Conservation (phyloP, 192 early-diverging fungal genomes). For the Spizellomyces sp. region DNA sequence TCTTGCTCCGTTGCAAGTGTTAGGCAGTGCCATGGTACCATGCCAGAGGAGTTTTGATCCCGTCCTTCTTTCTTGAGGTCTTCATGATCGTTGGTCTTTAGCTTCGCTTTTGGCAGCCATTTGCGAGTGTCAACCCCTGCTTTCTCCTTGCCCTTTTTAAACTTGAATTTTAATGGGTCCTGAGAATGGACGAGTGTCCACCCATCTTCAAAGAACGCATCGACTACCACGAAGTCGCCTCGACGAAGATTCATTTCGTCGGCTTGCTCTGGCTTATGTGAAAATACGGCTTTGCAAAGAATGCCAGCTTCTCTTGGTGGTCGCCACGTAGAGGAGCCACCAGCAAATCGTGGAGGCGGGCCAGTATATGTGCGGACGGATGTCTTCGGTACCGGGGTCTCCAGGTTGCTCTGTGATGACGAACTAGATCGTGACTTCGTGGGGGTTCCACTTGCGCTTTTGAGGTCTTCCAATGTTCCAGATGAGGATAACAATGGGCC, state of each 20-base stretch:
- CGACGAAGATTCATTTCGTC: conserved; percentile 21
- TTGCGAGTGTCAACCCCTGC: too few relatives aligned
- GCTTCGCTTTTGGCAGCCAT: background rate
- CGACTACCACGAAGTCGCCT: conserved; percentile 19
- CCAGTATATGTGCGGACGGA: conserved; percentile 14
- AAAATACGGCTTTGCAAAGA: conserved; percentile 17
- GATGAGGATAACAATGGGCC: too few relatives aligned
- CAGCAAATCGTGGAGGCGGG: conserved; percentile 25
- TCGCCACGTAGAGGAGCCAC: conserved; percentile 20
- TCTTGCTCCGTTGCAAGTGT: background rate
- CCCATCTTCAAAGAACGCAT: conserved; percentile 26
- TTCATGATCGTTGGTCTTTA: background rate
- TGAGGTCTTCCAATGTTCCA: background rate
- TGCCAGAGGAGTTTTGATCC: background rate
- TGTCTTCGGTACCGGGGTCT: background rate
- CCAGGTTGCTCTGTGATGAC: background rate
- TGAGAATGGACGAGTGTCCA: conserved; percentile 7
- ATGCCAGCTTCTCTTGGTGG: conserved; percentile 9
- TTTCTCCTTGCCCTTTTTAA: conserved; percentile 7
- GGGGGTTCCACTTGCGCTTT: background rate
- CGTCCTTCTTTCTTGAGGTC: background rate
- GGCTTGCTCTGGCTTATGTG: conserved; percentile 16
- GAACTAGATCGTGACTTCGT: background rate
- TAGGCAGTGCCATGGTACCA: conserved; percentile 1
- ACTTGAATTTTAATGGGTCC: conserved; percentile 12